Percentiles rank a stretch among this genome's conserved stretches.
Conservation (phyloP, 2,329 filamentous ascomycete species). For the Cercospora citrullina region DNA sequence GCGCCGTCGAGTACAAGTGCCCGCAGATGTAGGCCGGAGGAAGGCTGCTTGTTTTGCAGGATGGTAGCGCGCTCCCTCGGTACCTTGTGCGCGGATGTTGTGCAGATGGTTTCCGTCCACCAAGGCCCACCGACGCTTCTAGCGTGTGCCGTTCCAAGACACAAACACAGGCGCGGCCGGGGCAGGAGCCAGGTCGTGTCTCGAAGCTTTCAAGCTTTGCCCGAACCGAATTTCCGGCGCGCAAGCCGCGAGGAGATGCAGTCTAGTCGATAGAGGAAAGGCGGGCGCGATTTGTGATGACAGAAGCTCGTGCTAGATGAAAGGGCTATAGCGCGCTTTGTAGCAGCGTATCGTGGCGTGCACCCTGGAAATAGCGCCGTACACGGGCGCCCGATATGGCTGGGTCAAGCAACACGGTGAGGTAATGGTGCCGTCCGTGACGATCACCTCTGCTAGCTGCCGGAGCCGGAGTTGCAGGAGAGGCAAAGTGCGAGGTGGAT, state of each 20-base stretch:
- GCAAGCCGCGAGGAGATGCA: conserved; percentile 29
- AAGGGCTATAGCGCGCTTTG: conserved; percentile 34
- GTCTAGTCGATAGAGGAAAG: conserved; percentile 32
- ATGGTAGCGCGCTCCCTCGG: conserved; percentile 46
- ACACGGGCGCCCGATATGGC: conserved; percentile 35
- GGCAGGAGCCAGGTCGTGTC: conserved; percentile 24
- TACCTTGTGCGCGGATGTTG: conserved; percentile 51
- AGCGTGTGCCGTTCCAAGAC: conserved; percentile 32
- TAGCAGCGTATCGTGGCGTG: conserved; percentile 37
- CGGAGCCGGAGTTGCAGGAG: conserved; percentile 26
- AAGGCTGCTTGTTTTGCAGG: conserved; percentile 39
- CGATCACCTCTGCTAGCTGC: conserved; percentile 35
- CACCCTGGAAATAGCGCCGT: conserved; percentile 41
- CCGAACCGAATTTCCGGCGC: conserved; percentile 34
- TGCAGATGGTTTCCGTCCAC: conserved; percentile 42
- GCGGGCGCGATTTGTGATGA: conserved; percentile 28
- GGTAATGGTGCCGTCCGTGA: conserved; percentile 36
- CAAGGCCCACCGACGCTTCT: conserved; percentile 38
- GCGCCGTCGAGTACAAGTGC: conserved; percentile 41
- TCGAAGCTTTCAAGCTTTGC: conserved; percentile 26
- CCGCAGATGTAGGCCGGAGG: conserved; percentile 36
- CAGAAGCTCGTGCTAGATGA: conserved; percentile 30
- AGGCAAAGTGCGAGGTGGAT: conserved; percentile 30
- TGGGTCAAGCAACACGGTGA: conserved; percentile 37
- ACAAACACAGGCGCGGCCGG: conserved; percentile 20